A percentile compares a stretch with the other conserved stretches of the same genome.
phyloP scores from a whole-genome alignment of 2,329 filamentous ascomycete genomes.

The Pestalotiopsis sp. region DNA sequence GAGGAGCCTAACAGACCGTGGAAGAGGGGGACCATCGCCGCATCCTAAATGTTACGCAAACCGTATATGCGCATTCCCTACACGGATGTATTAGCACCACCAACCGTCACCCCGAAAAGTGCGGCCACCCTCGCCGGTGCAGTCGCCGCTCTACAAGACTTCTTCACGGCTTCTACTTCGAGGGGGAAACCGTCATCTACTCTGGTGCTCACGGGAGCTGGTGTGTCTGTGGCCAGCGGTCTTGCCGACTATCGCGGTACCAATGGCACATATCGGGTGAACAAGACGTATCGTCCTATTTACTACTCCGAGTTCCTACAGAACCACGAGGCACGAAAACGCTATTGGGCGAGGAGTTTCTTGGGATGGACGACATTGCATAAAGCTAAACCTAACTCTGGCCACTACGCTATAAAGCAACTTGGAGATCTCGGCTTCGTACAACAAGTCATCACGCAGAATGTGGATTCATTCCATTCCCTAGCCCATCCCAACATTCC shows the following conservation, averaged over 20 bases:
- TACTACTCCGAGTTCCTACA: constrained; percentile 89
- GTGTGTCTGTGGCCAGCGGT: constrained; percentile 90
- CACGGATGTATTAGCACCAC: constrained; percentile 77
- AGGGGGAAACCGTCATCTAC: constrained; percentile 48
- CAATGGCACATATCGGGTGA: constrained; percentile 90
- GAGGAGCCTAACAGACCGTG: neutral
- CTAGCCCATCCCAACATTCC: constrained; percentile 72
- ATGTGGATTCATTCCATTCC: constrained; percentile 93
- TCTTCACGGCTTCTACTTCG: constrained; percentile 67
- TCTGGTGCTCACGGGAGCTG: constrained; percentile 73
- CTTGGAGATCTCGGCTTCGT: constrained; percentile 75
- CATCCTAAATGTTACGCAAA: constrained; percentile 53
- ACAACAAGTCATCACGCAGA: constrained; percentile 84
- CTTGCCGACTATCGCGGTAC: constrained; percentile 89
- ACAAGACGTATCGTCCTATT: constrained; percentile 87
- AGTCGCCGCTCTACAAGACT: constrained; percentile 74
- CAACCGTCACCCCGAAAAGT: constrained; percentile 72
- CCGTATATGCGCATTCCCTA: constrained; percentile 88
- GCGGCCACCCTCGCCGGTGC: constrained; percentile 74
- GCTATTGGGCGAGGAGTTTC: constrained; percentile 96
- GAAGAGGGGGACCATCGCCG: neutral
- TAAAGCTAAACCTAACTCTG: constrained; percentile 76
- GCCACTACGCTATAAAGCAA: constrained; percentile 76
- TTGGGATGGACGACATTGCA: constrained; percentile 86
- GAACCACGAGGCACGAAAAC: constrained; percentile 81